These are phyloP conservation scores for Papiliotrema laurentii DNA, from an alignment of 1,284 basidiomycete genomes.

Conservation along the genomic window DNA sequence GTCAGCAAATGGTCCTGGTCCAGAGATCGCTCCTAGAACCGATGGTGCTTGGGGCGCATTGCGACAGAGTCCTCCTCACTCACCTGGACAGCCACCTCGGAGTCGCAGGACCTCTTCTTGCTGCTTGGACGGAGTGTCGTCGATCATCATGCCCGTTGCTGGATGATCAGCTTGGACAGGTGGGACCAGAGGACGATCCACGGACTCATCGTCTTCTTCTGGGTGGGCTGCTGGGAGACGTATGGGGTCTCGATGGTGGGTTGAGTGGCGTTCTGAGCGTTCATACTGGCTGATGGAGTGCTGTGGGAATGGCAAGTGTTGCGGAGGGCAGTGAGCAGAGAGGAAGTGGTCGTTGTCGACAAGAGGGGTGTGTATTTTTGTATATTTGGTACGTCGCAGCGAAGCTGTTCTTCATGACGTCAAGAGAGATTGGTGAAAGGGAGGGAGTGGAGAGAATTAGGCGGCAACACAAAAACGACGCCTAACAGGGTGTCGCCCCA, in stretches of 20 bases:
- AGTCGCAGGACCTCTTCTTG: conserved; percentile 33
- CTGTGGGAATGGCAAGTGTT: not conserved
- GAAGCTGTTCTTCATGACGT: not conserved
- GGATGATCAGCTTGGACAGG: not conserved
- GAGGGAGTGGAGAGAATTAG: too few species aligned
- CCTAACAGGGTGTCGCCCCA: too few species aligned
- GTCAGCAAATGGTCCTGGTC: not conserved
- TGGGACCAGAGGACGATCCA: too few species aligned
- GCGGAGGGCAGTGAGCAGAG: not conserved
- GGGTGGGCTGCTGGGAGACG: conserved; percentile 30
- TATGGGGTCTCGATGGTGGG: conserved; percentile 21
- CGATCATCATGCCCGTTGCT: conserved; percentile 1
- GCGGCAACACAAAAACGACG: too few species aligned
- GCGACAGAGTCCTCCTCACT: too few species aligned
- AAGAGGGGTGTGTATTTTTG: not conserved
- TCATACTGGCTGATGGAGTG: conserved; percentile 6
- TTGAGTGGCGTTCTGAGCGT: conserved; percentile 12
- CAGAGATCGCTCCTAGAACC: too few species aligned
- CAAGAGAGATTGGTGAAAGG: not conserved
- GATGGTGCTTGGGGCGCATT: too few species aligned
- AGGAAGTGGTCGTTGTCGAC: not conserved
- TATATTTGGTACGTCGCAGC: not conserved
- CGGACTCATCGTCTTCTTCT: conserved; percentile 31
- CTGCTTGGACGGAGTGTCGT: conserved; percentile 10
- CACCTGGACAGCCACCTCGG: conserved; percentile 44